Conservation (phyloP, 2,329 filamentous ascomycete genomes). For the Paraconiothyrium brasiliense region DNA sequence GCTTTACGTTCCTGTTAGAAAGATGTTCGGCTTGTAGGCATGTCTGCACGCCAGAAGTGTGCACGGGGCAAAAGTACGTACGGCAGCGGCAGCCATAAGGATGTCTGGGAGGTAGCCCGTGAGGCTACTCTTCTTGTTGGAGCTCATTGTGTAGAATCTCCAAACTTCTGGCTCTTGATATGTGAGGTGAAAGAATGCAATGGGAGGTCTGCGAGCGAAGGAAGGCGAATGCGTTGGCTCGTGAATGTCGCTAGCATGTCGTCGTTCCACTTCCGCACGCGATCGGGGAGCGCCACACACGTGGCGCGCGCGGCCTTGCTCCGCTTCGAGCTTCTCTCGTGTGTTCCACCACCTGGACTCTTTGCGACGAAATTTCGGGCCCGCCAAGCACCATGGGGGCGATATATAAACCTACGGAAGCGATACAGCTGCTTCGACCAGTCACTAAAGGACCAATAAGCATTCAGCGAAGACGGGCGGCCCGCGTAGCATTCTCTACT, state of each 20-base stretch:
- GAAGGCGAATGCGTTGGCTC: constrained; percentile 28
- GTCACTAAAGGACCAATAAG: constrained; percentile 24
- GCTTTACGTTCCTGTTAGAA: constrained; percentile 51
- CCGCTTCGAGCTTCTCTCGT: constrained; percentile 12
- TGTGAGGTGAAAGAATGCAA: constrained; percentile 9
- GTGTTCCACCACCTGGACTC: neutral
- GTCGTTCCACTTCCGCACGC: constrained; percentile 14
- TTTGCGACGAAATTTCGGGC: constrained; percentile 6
- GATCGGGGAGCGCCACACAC: constrained; percentile 25
- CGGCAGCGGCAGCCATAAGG: constrained; percentile 52
- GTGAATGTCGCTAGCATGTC: constrained; percentile 27
- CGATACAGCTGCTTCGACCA: constrained; percentile 40
- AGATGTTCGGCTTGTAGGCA: neutral
- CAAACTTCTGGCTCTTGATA: no score
- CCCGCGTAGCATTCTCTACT: constrained; percentile 36
- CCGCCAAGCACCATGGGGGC: constrained; percentile 35
- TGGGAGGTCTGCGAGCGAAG: constrained; percentile 7
- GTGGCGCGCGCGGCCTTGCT: constrained; percentile 21
- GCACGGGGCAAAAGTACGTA: constrained; percentile 37
- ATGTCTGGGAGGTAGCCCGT: constrained; percentile 52
- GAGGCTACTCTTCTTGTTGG: constrained; percentile 49
- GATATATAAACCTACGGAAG: constrained; percentile 42
- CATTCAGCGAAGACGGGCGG: constrained; percentile 29
- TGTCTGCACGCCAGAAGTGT: constrained; percentile 13
- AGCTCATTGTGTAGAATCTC: constrained; percentile 36